These are phyloP conservation scores for Sistotremastrum niveocremeum DNA, from an alignment of 768 basidiomycete genomes.

Conservation along the genomic window DNA sequence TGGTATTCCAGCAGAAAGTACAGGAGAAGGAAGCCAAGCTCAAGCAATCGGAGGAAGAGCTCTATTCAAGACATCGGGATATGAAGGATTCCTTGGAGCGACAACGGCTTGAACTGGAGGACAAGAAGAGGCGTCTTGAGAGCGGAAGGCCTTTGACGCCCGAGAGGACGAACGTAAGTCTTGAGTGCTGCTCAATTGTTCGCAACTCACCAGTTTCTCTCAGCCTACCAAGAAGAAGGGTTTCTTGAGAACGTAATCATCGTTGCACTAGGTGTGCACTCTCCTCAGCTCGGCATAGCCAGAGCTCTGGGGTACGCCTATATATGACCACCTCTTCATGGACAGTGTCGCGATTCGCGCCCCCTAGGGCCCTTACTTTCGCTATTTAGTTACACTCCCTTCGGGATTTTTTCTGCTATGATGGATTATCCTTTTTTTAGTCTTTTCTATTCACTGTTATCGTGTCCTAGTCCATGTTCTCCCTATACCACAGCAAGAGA, in stretches of 20 bases:
- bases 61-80: slow-evolving; percentile 96
- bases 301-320: too few relatives aligned
- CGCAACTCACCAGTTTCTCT: slow-evolving; percentile 7
- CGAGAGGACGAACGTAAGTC: slow-evolving; percentile 75
- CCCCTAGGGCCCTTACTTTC: too few relatives aligned
- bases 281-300: too few relatives aligned
- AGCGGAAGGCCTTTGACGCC: slow-evolving; percentile 90
- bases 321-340: too few relatives aligned
- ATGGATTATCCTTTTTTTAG: too few relatives aligned
- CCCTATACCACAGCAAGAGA: too few relatives aligned
- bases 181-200: slow-evolving; percentile 1
- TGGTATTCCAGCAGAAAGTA: slow-evolving; percentile 99
- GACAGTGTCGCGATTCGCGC: too few relatives aligned
- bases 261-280: too few relatives aligned
- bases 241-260: slow-evolving; percentile 51
- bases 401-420: too few relatives aligned
- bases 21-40: slow-evolving; percentile 98
- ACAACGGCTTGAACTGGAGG: slow-evolving; percentile 89
- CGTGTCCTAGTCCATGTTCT: too few relatives aligned
- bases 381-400: too few relatives aligned
- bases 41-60: slow-evolving; percentile 98
- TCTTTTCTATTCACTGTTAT: too few relatives aligned
- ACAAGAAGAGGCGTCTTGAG: slow-evolving; percentile 95
- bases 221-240: slow-evolving; percentile 60
- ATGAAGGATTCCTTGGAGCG: slow-evolving; percentile 99